Evolutionary conservation across 2,329 filamentous ascomycete species (phyloP).

Genomic region (Ophiosphaerella korrae): DNA sequence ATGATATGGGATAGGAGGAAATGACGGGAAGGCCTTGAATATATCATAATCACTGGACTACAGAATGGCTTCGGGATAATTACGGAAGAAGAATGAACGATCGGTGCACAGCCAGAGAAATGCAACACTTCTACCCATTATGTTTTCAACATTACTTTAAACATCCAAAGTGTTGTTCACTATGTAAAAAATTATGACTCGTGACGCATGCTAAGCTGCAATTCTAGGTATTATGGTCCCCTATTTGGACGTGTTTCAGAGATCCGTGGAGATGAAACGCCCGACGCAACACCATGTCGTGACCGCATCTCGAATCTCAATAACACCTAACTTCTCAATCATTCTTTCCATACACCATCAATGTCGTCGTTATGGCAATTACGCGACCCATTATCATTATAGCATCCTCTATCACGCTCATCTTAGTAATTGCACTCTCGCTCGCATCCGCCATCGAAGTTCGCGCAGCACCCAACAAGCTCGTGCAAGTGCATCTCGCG

Average conservation of each 20-base stretch:
- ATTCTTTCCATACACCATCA: not conserved
- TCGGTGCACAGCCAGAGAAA: no score
- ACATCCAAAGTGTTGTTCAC: no score
- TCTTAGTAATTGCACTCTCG: conserved; percentile 37
- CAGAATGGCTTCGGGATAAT: no score
- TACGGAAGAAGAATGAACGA: no score
- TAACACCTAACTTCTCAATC: not conserved
- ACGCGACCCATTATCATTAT: conserved; percentile 28
- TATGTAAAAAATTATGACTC: no score
- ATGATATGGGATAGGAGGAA: no score
- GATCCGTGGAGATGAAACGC: conserved; percentile 22
- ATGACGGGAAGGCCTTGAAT: no score
- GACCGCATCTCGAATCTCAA: conserved; percentile 6
- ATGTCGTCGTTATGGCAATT: conserved; percentile 21
- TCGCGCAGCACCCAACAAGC: conserved; percentile 26
- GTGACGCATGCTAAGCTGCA: no score
- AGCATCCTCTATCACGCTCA: conserved; percentile 28
- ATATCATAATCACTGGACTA: no score
- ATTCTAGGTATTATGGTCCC: not conserved
- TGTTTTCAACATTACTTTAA: no score
- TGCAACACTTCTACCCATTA: no score
- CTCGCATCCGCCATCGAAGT: conserved; percentile 35
- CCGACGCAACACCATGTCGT: conserved; percentile 19
- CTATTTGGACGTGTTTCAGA: conserved; percentile 15
- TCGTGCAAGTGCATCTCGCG: conserved; percentile 30